These are phyloP conservation scores for Vitis hybrid DNA, from an alignment of 177 flowering plant species.

Conservation along the genomic window DNA sequence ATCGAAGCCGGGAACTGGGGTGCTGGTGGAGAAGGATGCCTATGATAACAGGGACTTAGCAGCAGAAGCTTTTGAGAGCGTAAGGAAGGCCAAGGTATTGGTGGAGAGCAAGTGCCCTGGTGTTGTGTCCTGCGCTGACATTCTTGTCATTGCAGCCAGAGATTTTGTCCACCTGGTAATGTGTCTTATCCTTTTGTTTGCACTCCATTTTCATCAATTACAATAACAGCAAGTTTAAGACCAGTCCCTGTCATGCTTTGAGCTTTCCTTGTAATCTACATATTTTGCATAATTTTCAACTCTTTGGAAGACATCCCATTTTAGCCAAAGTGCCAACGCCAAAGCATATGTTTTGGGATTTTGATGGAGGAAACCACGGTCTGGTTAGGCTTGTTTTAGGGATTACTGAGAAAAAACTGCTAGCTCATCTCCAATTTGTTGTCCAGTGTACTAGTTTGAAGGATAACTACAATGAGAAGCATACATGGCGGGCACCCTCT, in stretches of 20 bases:
- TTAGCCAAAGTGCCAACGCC: too few species aligned
- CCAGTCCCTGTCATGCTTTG: too few species aligned
- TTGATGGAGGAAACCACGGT: too few species aligned
- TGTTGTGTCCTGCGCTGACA: constrained; percentile 91
- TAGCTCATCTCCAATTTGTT: too few species aligned
- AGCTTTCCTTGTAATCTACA: too few species aligned
- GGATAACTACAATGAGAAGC: neutral
- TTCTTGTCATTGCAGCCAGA: constrained; percentile 86
- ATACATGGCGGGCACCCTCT: neutral
- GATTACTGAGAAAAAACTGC: too few species aligned
- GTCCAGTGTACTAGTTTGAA: too few species aligned
- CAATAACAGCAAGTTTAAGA: too few species aligned
- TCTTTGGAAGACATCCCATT: too few species aligned
- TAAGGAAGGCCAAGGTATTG: constrained; percentile 65
- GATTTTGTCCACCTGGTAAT: constrained; percentile 85
- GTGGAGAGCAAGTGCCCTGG: constrained; percentile 88
- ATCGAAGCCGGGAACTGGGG: constrained; percentile 50
- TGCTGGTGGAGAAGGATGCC: constrained; percentile 72
- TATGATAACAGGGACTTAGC: constrained; percentile 64
- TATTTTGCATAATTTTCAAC: too few species aligned
- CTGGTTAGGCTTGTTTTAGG: too few species aligned
- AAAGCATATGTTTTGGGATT: too few species aligned
- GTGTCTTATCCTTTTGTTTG: neutral
- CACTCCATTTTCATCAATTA: neutral
- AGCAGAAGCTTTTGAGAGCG: constrained; percentile 55